Evolutionary conservation across 2,329 filamentous ascomycete genomes (phyloP), one percentile per base, ranked within the genome.

Genomic region (Grosmannia clavigera): DNA sequence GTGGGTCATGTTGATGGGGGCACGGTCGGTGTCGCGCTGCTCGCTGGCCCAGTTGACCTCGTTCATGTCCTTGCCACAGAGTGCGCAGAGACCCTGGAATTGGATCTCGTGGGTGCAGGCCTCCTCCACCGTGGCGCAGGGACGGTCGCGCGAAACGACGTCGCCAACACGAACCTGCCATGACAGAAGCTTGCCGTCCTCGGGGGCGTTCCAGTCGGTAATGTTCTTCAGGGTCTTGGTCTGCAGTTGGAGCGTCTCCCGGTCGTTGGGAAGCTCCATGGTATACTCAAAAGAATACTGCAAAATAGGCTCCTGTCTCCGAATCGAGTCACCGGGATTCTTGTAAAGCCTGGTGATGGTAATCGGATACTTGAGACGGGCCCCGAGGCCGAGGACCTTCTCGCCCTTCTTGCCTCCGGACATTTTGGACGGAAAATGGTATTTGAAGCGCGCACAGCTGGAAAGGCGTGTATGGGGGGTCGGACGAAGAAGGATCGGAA

Each of bases 61-160:
- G 59, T 90, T 96, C 91, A 99, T 96, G 74, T 97, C 92, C 73
- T 92, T 90, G 64, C 94, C 94, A 73, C 94, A 99, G 63, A 92
- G 82, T 61, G 85, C 90, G 74, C 94, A 99, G 65, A 99, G 81
- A 53, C 92, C 92, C 60, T 88, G 87, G 69, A 90, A 96, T 72
- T 97, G 92, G 50, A 95, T 81, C 67, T 92, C 88, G 74, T 99
- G 94, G 35, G 87, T 82, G 73, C 94, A 99, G 60, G 88, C 84
- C 75, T 99, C 94, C 68, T 96, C 88, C 59, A 99, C 87, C 62
- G 90, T 85, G 62, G 91, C 82, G 63, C 80, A 82, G 2, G 76
- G 70, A 63, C 76, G 76, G 69, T 87, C 83, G 55, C 75, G 75
- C 5, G 76, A 72, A 61, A 92, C 79, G 66, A 83, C 77, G 65